phyloP scores from a whole-genome alignment of 116 monocot genomes.

The Iris pallida region DNA sequence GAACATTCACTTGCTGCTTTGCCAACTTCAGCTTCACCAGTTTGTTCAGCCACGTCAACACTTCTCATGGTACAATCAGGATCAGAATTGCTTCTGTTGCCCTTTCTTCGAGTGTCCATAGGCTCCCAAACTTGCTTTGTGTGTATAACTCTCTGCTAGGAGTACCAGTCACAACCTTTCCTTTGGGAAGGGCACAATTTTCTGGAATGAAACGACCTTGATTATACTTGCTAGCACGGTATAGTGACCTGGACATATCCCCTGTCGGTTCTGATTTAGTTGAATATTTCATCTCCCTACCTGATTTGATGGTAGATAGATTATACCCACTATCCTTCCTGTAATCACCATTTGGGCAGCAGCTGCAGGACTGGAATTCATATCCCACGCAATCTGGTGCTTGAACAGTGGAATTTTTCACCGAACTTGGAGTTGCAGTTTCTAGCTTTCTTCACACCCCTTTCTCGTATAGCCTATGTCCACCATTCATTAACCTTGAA shows the following conservation, averaged over 20 bases:
- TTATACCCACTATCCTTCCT: conserved; percentile 25
- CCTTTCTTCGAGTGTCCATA: conserved; percentile 53
- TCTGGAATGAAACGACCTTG: conserved; percentile 24
- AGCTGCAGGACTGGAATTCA: conserved; percentile 42
- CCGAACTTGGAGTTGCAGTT: conserved; percentile 22
- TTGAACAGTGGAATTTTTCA: conserved; percentile 38
- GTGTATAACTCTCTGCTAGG: conserved; percentile 14
- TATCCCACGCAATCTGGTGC: conserved; percentile 35
- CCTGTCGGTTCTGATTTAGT: conserved; percentile 21
- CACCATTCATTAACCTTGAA: conserved; percentile 27
- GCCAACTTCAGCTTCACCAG: conserved; percentile 9
- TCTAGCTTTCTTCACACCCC: conserved; percentile 28
- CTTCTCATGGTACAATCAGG: conserved; percentile 14
- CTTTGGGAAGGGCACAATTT: conserved; percentile 25
- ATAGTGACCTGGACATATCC: conserved; percentile 21
- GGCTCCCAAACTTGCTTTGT: conserved; percentile 93
- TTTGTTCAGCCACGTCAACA: conserved; percentile 13
- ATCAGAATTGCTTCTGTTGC: conserved; percentile 27
- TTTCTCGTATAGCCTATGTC: conserved; percentile 36
- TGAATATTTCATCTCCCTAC: conserved; percentile 28
- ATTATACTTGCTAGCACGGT: conserved; percentile 34
- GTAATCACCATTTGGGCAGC: conserved; percentile 30
- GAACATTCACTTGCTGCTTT: conserved; percentile 16
- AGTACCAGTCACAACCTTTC: conserved; percentile 24
- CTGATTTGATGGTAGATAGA: conserved; percentile 17